phyloP scores from a whole-genome alignment of 164 flowering plant species.

The Magnolia sinica region DNA sequence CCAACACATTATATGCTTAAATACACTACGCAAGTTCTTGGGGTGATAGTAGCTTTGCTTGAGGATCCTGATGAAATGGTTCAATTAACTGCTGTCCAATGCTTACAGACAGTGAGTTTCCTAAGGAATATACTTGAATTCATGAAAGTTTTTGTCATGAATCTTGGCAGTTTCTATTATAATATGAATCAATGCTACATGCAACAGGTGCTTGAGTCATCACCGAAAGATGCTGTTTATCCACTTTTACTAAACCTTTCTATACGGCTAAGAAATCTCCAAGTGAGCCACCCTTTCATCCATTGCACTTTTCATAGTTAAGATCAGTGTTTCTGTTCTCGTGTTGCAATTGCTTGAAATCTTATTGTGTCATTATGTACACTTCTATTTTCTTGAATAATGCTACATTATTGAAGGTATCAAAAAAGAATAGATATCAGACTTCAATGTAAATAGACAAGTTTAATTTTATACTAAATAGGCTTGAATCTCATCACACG shows the following conservation, averaged over 20 bases:
- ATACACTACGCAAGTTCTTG: slow-evolving; percentile 70
- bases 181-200: slow-evolving; percentile 3
- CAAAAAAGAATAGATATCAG: no score
- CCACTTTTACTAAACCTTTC: slow-evolving; percentile 71
- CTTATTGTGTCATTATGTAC: neutral
- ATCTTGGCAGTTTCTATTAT: neutral
- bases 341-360: neutral
- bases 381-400: neutral
- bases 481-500: no score
- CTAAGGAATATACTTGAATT: neutral
- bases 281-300: slow-evolving; percentile 33
- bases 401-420: neutral
- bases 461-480: no score
- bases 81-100: slow-evolving; percentile 78
- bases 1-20: slow-evolving; percentile 55
- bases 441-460: no score
- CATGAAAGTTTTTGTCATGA: neutral
- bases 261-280: slow-evolving; percentile 81
- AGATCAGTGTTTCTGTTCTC: neutral
- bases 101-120: slow-evolving; percentile 62
- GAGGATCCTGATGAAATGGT: slow-evolving; percentile 91
- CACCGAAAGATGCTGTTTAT: slow-evolving; percentile 69
- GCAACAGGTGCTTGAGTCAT: slow-evolving; percentile 67
- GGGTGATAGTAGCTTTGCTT: slow-evolving; percentile 82
- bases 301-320: neutral